Evolutionary conservation across 2,329 filamentous ascomycete genomes (phyloP).

Genomic region (Botrytis fabae): DNA sequence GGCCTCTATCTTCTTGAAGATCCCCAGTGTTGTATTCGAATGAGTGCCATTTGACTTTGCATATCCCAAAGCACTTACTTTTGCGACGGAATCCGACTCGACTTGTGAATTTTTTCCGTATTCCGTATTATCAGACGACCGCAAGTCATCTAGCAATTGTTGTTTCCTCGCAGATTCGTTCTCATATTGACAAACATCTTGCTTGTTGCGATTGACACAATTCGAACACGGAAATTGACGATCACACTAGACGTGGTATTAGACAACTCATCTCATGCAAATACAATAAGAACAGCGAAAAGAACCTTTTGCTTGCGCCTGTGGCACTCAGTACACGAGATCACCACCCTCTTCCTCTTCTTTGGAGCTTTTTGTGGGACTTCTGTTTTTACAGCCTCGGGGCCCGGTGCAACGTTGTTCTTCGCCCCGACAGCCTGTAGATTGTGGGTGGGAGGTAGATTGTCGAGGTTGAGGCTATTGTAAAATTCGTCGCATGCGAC

Average conservation of each 20-base stretch:
- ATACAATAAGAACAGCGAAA: not conserved
- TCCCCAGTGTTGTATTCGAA: constrained; percentile 52
- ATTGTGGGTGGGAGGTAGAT: constrained; percentile 20
- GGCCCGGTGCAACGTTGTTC: not conserved
- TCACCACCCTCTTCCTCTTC: constrained; percentile 60
- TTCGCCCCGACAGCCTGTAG: constrained; percentile 14
- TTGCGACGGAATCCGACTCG: constrained; percentile 35
- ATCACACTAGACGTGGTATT: constrained; percentile 51
- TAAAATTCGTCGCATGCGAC: constrained; percentile 14
- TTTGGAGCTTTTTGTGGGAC: constrained; percentile 38
- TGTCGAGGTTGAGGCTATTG: constrained; percentile 15
- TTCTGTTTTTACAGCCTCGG: not conserved
- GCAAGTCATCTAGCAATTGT: constrained; percentile 36
- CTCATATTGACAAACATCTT: constrained; percentile 58
- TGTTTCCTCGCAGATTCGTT: constrained; percentile 41
- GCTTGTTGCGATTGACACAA: constrained; percentile 58
- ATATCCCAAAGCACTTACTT: constrained; percentile 51
- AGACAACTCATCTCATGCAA: constrained; percentile 21
- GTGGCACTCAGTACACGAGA: constrained; percentile 65
- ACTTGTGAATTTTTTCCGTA: constrained; percentile 29
- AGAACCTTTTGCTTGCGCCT: constrained; percentile 52
- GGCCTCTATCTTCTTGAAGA: constrained; percentile 56
- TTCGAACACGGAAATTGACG: constrained; percentile 60
- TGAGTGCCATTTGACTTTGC: constrained; percentile 50
- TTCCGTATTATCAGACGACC: constrained; percentile 28